Percentiles rank a stretch among this genome's conserved stretches.
Conservation (phyloP, 306 rosid genomes). For the Quercus glauca region DNA sequence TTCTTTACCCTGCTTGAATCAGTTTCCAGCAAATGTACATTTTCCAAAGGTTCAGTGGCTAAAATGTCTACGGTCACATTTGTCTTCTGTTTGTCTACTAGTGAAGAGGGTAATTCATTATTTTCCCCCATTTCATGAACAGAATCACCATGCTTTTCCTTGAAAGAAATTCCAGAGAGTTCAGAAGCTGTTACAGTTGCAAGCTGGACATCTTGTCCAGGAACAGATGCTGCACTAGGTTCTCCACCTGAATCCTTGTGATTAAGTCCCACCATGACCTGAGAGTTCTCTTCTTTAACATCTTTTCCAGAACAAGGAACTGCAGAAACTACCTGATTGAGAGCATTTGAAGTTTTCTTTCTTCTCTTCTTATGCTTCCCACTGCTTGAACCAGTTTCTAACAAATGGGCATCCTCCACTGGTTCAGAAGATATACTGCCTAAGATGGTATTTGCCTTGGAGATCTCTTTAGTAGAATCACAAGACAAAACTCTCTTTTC, state of each 20-base stretch:
- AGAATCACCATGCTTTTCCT: conserved; percentile 31
- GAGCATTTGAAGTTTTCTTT: conserved; percentile 26
- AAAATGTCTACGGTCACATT: conserved; percentile 26
- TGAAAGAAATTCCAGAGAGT: conserved; percentile 18
- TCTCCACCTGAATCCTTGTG: conserved; percentile 12
- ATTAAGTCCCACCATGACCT: conserved; percentile 2
- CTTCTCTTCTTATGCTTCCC: conserved; percentile 30
- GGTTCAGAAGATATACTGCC: conserved; percentile 31
- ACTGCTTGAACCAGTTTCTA: conserved; percentile 16
- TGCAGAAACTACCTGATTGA: conserved; percentile 17
- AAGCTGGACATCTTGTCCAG: conserved; percentile 28
- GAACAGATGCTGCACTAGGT: conserved; percentile 16
- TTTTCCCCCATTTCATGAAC: conserved; percentile 19
- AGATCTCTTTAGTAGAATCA: conserved; percentile 26
- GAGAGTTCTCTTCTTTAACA: conserved; percentile 28
- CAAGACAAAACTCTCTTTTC: conserved; percentile 25
- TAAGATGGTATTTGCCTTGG: conserved; percentile 27
- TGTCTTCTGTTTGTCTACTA: conserved; percentile 34
- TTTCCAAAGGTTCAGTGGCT: conserved; percentile 29
- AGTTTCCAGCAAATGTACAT: conserved; percentile 12
- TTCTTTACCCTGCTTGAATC: conserved; percentile 18
- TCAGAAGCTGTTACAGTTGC: conserved; percentile 24
- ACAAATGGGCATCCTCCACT: conserved; percentile 22
- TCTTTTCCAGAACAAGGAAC: conserved; percentile 38
- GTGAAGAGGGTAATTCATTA: neutral